A percentile compares a stretch with the other conserved stretches of the same genome.
Conservation (phyloP, 306 rosid species). For the Chamaecrista fasciculata region DNA sequence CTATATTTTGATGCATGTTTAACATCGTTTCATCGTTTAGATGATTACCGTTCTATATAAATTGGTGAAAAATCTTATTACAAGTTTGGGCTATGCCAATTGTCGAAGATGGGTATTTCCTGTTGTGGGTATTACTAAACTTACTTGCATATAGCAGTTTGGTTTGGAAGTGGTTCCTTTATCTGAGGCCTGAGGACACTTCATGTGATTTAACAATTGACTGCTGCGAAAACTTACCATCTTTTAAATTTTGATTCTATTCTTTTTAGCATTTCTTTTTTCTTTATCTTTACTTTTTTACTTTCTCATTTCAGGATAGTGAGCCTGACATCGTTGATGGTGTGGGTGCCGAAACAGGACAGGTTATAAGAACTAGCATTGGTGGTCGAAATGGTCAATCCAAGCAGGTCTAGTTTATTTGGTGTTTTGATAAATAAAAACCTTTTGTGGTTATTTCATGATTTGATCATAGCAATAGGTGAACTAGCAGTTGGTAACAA, state of each 20-base stretch:
- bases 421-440: constrained; percentile 2
- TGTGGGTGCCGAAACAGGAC: constrained; percentile 91
- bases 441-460: background rate
- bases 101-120: background rate
- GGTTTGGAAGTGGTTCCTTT: background rate
- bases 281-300: constrained; percentile 19
- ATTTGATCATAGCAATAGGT: background rate
- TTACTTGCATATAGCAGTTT: background rate
- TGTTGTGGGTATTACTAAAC: background rate
- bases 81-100: background rate
- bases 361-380: constrained; percentile 81
- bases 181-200: background rate
- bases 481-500: background rate
- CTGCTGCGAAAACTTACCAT: background rate
- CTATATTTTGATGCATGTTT: constrained; percentile 1
- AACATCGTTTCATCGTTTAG: background rate
- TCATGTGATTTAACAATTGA: background rate
- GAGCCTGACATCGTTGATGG: constrained; percentile 89
- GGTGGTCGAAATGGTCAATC: constrained; percentile 87
- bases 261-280: background rate
- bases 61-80: background rate
- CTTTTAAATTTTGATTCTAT: background rate
- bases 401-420: constrained; percentile 59
- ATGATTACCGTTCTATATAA: background rate
- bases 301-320: constrained; percentile 61